These are phyloP conservation scores for Mortierella polycephala DNA, from an alignment of 371 early-diverging fungal genomes.

Conservation along the genomic window DNA sequence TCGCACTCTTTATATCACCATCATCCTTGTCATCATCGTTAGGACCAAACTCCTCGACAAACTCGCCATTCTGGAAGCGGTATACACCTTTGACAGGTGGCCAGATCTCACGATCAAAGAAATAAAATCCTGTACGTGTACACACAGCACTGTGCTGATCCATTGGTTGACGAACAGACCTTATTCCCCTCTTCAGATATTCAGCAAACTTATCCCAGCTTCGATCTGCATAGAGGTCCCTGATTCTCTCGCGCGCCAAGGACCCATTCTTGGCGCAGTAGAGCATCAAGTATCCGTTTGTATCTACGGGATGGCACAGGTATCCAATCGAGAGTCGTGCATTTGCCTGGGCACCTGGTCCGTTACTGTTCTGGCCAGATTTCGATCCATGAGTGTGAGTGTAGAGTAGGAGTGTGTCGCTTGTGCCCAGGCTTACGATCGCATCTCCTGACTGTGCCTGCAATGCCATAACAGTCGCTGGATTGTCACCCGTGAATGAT, in stretches of 20 bases:
- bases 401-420: constrained; percentile 80
- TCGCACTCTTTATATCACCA: constrained; percentile 33
- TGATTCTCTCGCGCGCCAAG: constrained; percentile 76
- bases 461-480: constrained; percentile 76
- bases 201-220: constrained; percentile 73
- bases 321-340: constrained; percentile 65
- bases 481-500: constrained; percentile 89
- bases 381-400: constrained; percentile 51
- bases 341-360: neutral
- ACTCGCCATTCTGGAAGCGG: constrained; percentile 65
- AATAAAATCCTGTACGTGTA: constrained; percentile 73
- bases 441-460: constrained; percentile 66
- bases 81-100: constrained; percentile 77
- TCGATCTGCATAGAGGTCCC: constrained; percentile 63
- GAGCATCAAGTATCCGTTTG: constrained; percentile 75
- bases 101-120: constrained; percentile 79
- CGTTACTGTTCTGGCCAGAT: neutral
- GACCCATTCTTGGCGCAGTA: constrained; percentile 89
- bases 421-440: constrained; percentile 83
- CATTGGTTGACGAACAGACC: neutral
- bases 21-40: constrained; percentile 7
- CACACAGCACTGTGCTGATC: constrained; percentile 3
- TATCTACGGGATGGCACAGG: constrained; percentile 77
- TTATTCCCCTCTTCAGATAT: constrained; percentile 36
- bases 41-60: constrained; percentile 61